Conservation (phyloP, 2,329 filamentous ascomycete genomes). For the Thelonectria discophora region DNA sequence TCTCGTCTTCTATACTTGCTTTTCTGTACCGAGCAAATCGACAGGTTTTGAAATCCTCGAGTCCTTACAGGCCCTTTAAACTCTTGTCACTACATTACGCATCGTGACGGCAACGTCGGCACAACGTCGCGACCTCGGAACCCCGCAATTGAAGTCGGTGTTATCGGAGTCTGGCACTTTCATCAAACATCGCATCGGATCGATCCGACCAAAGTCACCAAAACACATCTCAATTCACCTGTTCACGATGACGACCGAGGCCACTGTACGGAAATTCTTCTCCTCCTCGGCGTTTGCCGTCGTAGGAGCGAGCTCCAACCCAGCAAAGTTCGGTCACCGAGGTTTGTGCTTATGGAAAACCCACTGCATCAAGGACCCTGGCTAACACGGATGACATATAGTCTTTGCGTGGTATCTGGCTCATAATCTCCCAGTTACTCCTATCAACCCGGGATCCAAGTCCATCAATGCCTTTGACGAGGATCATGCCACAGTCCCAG, state of each 20-base stretch:
- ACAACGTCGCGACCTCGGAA: conserved; percentile 29
- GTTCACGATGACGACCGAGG: conserved; percentile 69
- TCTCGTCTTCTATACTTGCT: neutral
- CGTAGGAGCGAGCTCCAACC: conserved; percentile 86
- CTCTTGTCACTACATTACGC: neutral
- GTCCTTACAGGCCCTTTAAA: conserved; percentile 3
- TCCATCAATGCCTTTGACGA: conserved; percentile 68
- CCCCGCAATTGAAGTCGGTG: conserved; percentile 34
- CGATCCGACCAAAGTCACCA: neutral
- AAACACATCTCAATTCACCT: neutral
- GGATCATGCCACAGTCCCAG: conserved; percentile 70
- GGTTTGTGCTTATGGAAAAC: conserved; percentile 58
- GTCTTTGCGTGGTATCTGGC: conserved; percentile 90
- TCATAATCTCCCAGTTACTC: conserved; percentile 79
- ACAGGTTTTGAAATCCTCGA: neutral
- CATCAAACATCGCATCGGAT: conserved; percentile 7
- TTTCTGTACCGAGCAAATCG: neutral
- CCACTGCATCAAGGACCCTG: neutral
- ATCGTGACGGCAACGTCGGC: conserved; percentile 21
- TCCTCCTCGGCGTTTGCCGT: conserved; percentile 82
- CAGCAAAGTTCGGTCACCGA: conserved; percentile 88
- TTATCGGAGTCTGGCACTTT: conserved; percentile 29
- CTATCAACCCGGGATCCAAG: conserved; percentile 79
- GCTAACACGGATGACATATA: conserved; percentile 47
- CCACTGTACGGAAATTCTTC: conserved; percentile 82